Conservation (phyloP, 495 filamentous ascomycete genomes). For the Neurospora sp. region DNA sequence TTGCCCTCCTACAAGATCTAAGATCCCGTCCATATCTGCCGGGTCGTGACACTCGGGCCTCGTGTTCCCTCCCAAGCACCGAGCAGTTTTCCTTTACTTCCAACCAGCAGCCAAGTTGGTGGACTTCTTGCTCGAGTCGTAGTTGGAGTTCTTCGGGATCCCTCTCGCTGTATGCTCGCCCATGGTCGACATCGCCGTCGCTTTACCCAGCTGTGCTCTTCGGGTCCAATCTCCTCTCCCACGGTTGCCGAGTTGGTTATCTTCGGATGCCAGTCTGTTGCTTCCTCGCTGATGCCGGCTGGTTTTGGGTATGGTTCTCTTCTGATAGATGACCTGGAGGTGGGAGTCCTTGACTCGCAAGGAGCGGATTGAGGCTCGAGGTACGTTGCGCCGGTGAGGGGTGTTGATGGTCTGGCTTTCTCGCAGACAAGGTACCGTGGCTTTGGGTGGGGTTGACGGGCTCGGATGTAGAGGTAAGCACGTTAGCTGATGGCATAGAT, state of each 20-base stretch:
- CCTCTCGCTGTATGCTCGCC: neutral
- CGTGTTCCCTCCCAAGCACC: neutral
- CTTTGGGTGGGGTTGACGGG: neutral
- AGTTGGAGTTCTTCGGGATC: neutral
- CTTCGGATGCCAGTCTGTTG: neutral
- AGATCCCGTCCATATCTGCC: neutral
- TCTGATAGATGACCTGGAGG: neutral
- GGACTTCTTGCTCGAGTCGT: neutral
- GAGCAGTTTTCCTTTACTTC: neutral
- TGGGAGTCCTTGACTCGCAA: neutral
- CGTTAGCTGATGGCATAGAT: neutral
- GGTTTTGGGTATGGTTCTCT: neutral
- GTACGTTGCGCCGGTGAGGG: too few relatives aligned
- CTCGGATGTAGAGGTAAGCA: neutral
- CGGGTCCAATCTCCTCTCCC: neutral
- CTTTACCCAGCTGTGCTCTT: neutral
- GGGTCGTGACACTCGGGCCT: neutral
- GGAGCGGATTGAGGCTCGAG: too few relatives aligned
- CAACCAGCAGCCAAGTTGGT: neutral
- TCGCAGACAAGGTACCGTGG: neutral
- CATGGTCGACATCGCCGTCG: neutral
- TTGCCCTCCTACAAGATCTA: neutral
- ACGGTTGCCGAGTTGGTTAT: neutral
- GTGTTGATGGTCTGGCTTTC: neutral
- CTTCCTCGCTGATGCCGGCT: neutral